Base-by-base conservation (phyloP, 177 flowering plant species). In the Vitis hybrid region DNA sequence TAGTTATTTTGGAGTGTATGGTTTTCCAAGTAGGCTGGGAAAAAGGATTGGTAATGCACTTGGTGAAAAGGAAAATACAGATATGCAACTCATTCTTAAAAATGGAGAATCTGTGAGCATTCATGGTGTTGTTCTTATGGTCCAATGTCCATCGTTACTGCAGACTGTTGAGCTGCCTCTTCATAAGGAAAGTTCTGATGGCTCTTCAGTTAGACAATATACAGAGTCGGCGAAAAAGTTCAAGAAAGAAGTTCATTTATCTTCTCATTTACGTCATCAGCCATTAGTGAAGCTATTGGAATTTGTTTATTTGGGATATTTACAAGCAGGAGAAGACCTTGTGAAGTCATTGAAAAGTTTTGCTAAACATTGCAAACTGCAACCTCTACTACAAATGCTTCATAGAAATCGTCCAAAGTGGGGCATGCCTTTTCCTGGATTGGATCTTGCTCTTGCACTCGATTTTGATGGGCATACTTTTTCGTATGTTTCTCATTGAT, bases 11-110 rank as follows among this genome's bases (percentile, higher is more conserved):
- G 97, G 92, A 13, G 9, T 72, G 4, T 92, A 86, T 84, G 97
- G 97, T 14, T 94, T 88, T 74, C 93, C 88, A 18, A 79, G 80
- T 71, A 79, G 75, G 69, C 74, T 86, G 74, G 94, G 88, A 6
- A 74, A 77, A 51, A 79, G 81, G 59, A 68, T 92, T 58, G 85
- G 79, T 63, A 83, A 85, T 80, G 81, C 81, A 60, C 81, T 86
- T 64, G 16, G 75, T 59, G 85, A 75, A 52, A 70, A 77, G 51
- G 86, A 85, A 40, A 65, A 68, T 74, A 75, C 86, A 11, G 93
- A 94, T 71, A 32, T 87, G 65, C 66, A 65, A 62, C 80, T 94
- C 55, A 66, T 79, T 35, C 46, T 35, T 35, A 35, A 35, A 35
- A 35, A 6, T 6, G 46, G 46, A 35, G 46, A 35, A 35, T 35